Evolutionary conservation across 2,329 filamentous ascomycete genomes (phyloP), one percentile per base, ranked within the genome.

Genomic region (Graphilbum ipis-grandicollis): DNA sequence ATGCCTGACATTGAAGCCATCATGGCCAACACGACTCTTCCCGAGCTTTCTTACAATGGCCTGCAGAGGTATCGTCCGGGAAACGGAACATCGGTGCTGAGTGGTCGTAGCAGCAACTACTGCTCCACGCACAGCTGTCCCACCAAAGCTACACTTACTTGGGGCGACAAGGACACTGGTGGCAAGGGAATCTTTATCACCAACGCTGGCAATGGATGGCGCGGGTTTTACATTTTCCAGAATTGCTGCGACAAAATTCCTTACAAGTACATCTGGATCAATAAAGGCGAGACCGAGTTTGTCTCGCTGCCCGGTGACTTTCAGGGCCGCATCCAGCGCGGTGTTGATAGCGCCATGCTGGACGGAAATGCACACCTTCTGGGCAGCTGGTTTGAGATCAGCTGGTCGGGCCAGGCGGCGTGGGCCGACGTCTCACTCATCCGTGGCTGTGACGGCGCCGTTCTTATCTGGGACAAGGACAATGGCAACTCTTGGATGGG

Each of bases 181-280:
- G 39, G 36, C 17, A 35, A 33, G 22, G 39, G 36, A 8, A 41
- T 41, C 29, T 32, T 23, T 22, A 41, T 40, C 17, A 40, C 38
- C 34, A 40, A 40, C 21, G 38, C 34, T 8, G 38, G 25, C 31
- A 21, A 7, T 17, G 38, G 31, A 26, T 40, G 38, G 38, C 38
- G 38, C 31, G 38, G 34, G 25, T 40, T 40, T 26, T 40, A 40
- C 35, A n/a, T 37, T 13, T 40, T 19, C 34, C 10, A 40, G 21
- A 40, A 40, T 22, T 34, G 35, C 35, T 40, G 38, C 28, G 38
- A 40, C 35, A 15, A 9, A 3, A n/a, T 32, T 4, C 38, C 38
- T 2, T 40, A 40, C 35, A 40, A 40, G 38, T 40, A 40, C 34
- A 26, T 40, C 26, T 40, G 38, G 35, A 40, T 40, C 38, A 28